A percentile compares a stretch with the other conserved stretches of the same genome.
phyloP scores from a whole-genome alignment of 176 grass and related monocot species.

The Carex myosuroides region DNA sequence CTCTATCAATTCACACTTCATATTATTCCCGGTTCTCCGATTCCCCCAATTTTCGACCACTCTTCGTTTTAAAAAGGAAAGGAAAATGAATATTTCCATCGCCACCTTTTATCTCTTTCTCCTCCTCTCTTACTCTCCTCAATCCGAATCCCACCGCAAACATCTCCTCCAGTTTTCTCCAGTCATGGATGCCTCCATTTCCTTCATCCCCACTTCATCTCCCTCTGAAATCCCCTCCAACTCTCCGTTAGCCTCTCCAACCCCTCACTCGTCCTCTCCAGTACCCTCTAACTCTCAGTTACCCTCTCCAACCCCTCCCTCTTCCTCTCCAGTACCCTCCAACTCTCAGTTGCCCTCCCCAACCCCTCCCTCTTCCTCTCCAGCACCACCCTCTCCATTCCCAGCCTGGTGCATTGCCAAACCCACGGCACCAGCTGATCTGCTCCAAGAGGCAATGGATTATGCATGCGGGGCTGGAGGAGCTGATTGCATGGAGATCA shows the following conservation, averaged over 20 bases:
- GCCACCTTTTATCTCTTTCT: background rate
- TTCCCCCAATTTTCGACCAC: background rate
- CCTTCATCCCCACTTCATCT: constrained; percentile 21
- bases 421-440: constrained; percentile 17
- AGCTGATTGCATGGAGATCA: constrained; percentile 30
- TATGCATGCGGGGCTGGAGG: constrained; percentile 32
- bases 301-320: background rate
- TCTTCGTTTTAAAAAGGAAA: background rate
- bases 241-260: background rate
- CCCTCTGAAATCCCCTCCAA: constrained; percentile 20
- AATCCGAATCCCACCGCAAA: background rate
- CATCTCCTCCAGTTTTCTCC: constrained; percentile 21
- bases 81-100: constrained; percentile 8
- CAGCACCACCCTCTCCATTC: background rate
- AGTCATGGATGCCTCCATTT: constrained; percentile 21
- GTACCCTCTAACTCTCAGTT: background rate
- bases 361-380: background rate
- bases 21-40: background rate
- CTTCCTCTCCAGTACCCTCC: background rate
- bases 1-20: background rate
- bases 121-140: background rate
- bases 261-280: background rate
- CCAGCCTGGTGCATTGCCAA: constrained; percentile 34
- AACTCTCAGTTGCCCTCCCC: background rate
- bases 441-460: constrained; percentile 37